Conservation (phyloP, 73 alveolate genomes). For the Urostyla sp. region DNA sequence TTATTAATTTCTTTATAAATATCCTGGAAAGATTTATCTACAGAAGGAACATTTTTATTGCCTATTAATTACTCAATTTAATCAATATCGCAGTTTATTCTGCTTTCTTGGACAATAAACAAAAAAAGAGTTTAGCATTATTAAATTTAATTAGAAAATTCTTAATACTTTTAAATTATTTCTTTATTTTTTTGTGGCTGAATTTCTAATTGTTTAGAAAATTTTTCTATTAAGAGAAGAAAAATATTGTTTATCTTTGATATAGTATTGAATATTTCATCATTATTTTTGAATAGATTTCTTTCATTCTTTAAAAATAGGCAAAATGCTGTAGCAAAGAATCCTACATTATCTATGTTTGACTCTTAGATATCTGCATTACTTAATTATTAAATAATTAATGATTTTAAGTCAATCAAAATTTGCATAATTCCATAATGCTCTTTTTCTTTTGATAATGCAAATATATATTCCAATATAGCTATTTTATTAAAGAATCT, state of each 20-base stretch:
- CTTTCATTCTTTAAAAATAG: too few relatives aligned
- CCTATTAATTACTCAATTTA: background rate
- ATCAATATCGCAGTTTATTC: constrained; percentile 10
- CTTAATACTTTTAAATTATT: background rate
- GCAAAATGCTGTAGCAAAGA: too few relatives aligned
- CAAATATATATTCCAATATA: too few relatives aligned
- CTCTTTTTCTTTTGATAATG: too few relatives aligned
- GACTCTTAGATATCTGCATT: too few relatives aligned
- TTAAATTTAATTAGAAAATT: background rate
- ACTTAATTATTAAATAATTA: too few relatives aligned
- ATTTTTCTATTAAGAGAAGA: background rate
- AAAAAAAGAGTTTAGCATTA: constrained; percentile 7
- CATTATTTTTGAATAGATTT: too few relatives aligned
- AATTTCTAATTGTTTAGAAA: background rate
- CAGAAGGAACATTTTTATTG: background rate
- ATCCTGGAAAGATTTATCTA: background rate
- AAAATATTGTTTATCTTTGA: background rate
- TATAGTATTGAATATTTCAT: background rate
- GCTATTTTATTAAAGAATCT: too few relatives aligned
- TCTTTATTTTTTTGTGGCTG: background rate
- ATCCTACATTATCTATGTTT: too few relatives aligned
- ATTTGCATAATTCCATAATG: too few relatives aligned
- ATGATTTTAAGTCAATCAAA: too few relatives aligned
- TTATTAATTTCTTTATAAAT: background rate
- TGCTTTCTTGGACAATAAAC: constrained; percentile 29